A percentile compares a stretch with the other conserved stretches of the same genome.
Conservation (phyloP, 177 flowering plant genomes). For the Vitis hybrid region DNA sequence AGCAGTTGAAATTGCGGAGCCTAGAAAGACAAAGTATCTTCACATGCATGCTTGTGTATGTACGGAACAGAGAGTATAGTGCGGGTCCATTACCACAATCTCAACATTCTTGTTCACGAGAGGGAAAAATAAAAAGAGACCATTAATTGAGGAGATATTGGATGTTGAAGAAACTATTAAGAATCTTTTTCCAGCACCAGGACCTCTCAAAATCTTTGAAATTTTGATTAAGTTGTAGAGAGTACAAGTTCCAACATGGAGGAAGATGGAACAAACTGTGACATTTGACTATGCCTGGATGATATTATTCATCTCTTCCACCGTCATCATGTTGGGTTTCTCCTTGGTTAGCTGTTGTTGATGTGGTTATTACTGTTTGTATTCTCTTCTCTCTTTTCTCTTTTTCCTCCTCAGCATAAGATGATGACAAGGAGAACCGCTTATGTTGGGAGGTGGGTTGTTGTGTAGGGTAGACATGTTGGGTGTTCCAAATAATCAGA, state of each 20-base stretch:
- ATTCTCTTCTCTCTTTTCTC: neutral
- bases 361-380: neutral
- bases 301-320: constrained; percentile 5
- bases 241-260: neutral
- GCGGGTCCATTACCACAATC: too few relatives aligned
- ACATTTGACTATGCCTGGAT: neutral
- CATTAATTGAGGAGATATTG: neutral
- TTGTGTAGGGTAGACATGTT: constrained; percentile 16
- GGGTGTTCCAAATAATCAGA: constrained; percentile 4
- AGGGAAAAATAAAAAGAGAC: too few relatives aligned
- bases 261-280: neutral
- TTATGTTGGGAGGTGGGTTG: constrained; percentile 21
- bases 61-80: too few relatives aligned
- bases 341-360: neutral
- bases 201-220: neutral
- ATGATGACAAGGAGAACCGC: constrained; percentile 13
- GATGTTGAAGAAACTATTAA: neutral
- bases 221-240: neutral
- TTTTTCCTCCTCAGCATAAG: neutral
- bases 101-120: too few relatives aligned
- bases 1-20: too few relatives aligned
- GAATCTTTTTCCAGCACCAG: neutral
- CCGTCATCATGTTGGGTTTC: constrained; percentile 1
- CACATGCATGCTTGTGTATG: too few relatives aligned
- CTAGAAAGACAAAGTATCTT: too few relatives aligned